Base-by-base conservation (phyloP, 2,329 filamentous ascomycete genomes). In the Ceratocystiopsis sp. region DNA sequence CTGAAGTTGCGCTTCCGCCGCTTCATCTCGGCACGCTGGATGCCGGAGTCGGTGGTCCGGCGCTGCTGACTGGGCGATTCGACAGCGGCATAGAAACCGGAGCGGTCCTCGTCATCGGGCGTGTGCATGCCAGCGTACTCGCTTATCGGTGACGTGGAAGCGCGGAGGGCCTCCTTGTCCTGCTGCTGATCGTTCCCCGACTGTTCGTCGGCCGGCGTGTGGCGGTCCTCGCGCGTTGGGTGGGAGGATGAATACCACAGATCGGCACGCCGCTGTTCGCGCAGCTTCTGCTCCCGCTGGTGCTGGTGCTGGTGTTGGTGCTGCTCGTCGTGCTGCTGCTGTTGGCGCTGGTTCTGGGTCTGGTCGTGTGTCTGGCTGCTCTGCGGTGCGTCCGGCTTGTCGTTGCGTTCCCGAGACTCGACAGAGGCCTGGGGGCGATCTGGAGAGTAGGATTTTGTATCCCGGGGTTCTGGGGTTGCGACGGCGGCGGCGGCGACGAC, bases 1-100 rank as follows among this genome's bases (percentile, higher is more conserved):
- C 85, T 93, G 55, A 95, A 96, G 55, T 84, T 84, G 35, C 80
- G 70, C 60, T 84, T 84, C 40, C 79, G 64, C 59, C 80, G 81
- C 59, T 81, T 81, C 4, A 71, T 66, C 50, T 79, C 75, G 6
- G 70, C 69, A 2, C 25, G 25, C 53, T 75, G 71, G 34, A 74
- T 59, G 8, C 40, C n/a, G 4, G 43, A 41, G 29, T 67, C 53
- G 0, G 62, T 61, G 40, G 69, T 67, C 45, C 66, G 63, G 47
- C 66, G 61, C 47, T 67, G 64, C 37, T 70, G 45, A 17, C 39
- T 65, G 3, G 66, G 59, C 3, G 61, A 64, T 51, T 68, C 74
- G 15, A 62, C 51, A 48, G 54, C 59, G 50, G 61, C 59, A 44
- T 67, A 67, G 39, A 63, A 52, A 15, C 57, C 55, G 17, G 61